Evolutionary conservation across 345 rosid genomes (phyloP), one percentile per base, ranked within the genome.

Genomic region (Iberis pinnata): DNA sequence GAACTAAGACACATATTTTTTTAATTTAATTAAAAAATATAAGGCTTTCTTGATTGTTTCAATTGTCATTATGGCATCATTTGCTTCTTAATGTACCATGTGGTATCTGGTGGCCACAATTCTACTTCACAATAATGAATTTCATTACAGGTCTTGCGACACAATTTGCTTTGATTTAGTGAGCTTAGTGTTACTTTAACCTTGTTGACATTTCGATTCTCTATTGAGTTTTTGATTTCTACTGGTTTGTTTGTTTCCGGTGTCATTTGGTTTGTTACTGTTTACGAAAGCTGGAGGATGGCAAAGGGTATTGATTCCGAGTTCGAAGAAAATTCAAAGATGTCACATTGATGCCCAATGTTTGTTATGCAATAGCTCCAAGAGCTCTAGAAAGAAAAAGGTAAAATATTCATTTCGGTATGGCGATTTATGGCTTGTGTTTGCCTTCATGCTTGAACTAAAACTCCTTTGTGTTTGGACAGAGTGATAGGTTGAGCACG

Each of bases 321-420:
- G 92, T 85, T 3, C 59, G 92, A 9, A 77, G 95, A 54, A 88
- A 85, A 83, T 88, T 88, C 73, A 85, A 82, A 49, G 97, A 89
- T 55, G 71, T 72, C 47, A 81, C 92, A 2, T 43, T 88, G 61
- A 85, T 85, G 89, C 95, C 95, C 38, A 88, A 85, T 56, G 71
- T 85, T 17, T 95, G 97, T 1, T 82, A 82, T 2, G 97, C n/a
- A n/a, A n/a, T n/a, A 73, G 41, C 88, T 92, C 70, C 93, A 76
- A 70, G 95, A 88, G 70, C 97, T 88, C 45, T 84, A 92, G 56
- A 85, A 80, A 60, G 98, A 92, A 75, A n/a, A 92, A 88, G 93
- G 98, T 85, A 68, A 17, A n/a, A 0, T 18, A 45, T 51, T 5
- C 2, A 35, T 52, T 37, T 27, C 3, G 13, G 12, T 14, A 22